Evolutionary conservation across 1,284 basidiomycete genomes (phyloP).

Genomic region (Schizophyllum amplum): DNA sequence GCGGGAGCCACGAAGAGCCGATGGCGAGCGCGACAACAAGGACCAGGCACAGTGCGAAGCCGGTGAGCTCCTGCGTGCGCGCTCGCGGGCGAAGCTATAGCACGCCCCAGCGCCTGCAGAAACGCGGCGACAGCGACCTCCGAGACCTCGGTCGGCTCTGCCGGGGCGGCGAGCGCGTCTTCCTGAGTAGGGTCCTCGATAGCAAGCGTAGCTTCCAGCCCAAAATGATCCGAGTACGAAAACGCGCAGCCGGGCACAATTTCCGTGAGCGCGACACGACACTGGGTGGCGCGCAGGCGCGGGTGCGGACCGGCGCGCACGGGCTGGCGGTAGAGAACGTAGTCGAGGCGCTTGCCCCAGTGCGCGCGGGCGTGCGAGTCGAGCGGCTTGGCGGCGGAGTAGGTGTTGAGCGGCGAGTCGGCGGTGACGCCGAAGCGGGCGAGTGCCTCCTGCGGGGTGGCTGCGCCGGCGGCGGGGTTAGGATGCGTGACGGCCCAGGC

Average conservation of each 20-base stretch:
- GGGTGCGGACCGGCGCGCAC: slow-evolving; percentile 30
- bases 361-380: slow-evolving; percentile 49
- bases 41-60: slow-evolving; percentile 50
- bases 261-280: slow-evolving; percentile 70
- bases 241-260: slow-evolving; percentile 64
- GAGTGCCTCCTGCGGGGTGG: slow-evolving; percentile 50
- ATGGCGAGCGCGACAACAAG: slow-evolving; percentile 48
- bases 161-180: slow-evolving; percentile 10
- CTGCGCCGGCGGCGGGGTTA: slow-evolving; percentile 22
- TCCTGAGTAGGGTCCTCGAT: slow-evolving; percentile 33
- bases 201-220: slow-evolving; percentile 70
- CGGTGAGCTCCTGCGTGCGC: slow-evolving; percentile 55
- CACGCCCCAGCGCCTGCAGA: slow-evolving; percentile 58
- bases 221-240: slow-evolving; percentile 98
- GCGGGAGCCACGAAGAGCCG: slow-evolving; percentile 59
- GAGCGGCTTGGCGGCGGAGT: slow-evolving; percentile 70
- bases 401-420: slow-evolving; percentile 90
- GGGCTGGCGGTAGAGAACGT: slow-evolving; percentile 85
- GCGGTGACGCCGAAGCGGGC: slow-evolving; percentile 79
- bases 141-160: slow-evolving; percentile 33
- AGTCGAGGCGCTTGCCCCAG: slow-evolving; percentile 93
- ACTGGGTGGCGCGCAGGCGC: slow-evolving; percentile 46
- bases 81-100: slow-evolving; percentile 52
- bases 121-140: slow-evolving; percentile 39
- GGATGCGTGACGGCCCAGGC: slow-evolving; percentile 69